Evolutionary conservation across 495 filamentous ascomycete species (phyloP), one percentile per base, ranked within the genome.

Genomic region (Immersiella caudata): DNA sequence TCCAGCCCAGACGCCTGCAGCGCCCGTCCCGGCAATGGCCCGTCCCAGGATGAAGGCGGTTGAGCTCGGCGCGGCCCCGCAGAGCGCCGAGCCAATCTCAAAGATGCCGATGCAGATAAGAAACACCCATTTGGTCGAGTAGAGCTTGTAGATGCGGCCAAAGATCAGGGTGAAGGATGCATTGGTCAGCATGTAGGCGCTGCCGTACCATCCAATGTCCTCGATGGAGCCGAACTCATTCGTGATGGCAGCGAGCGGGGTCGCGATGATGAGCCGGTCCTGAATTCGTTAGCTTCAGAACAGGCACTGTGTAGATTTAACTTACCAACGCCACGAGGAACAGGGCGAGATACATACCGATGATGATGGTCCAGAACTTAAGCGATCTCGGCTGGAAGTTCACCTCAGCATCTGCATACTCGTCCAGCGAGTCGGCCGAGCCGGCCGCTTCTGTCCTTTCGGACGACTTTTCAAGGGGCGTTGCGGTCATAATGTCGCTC

Each of bases 171-270:
- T 80, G 49, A 72, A 69, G 58, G 62, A 75, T 36, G 79, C 81
- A 71, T 73, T 76, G 51, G 80, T 71, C 79, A 88, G 70, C 51
- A 85, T 71, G 66, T 87, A 87, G 9, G 80, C 79, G 56, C 75
- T 79, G 6, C 81, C 84, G 67, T 88, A 88, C 86, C 85, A 88
- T 59, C 83, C 80, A 24, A 86, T 79, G 72, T 87, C 83, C 1
- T 67, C 67, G 21, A 83, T 68, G 1, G 80, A 80, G 57, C 79
- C 60, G 66, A 85, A 84, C 11, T 81, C 78, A 59, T 80, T 74
- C 0, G 83, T 83, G 57, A 86, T 87, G 35, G 76, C 72, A 7
- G 83, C 83, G 35, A 85, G 84, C 20, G 84, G 83, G 0, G 79
- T 82, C 2, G 78, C 76, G 64, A 81, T 79, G 70, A 82, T 81